Evolutionary conservation across 495 filamentous ascomycete species (phyloP).

Genomic region (Thermochaetoides thermophila): DNA sequence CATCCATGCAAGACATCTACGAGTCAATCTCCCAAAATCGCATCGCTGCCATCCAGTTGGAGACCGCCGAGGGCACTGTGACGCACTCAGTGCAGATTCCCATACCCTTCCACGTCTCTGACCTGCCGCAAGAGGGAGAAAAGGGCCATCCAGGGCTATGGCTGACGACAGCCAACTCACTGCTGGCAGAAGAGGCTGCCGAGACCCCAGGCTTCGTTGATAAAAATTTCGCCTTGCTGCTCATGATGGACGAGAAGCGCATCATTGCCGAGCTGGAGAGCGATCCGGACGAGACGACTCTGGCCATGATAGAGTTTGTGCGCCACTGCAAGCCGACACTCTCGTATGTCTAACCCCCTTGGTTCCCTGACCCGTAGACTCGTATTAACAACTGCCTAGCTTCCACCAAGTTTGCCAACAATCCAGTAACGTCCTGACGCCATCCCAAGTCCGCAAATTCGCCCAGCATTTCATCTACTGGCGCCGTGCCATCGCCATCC

Average conservation of each 20-base stretch:
- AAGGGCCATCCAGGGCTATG: conserved; percentile 58
- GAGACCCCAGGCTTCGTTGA: conserved; percentile 49
- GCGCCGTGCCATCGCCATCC: conserved; percentile 82
- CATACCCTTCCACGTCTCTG: conserved; percentile 56
- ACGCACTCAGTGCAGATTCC: conserved; percentile 79
- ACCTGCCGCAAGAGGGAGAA: conserved; percentile 52
- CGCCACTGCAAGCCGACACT: conserved; percentile 69
- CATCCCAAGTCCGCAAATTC: conserved; percentile 66
- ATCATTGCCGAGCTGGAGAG: conserved; percentile 72
- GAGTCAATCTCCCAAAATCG: conserved; percentile 64
- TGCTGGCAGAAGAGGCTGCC: conserved; percentile 48
- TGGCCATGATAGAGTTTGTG: conserved; percentile 69
- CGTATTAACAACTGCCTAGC: conserved; percentile 11
- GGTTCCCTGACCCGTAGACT: neutral
- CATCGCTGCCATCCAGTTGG: conserved; percentile 49
- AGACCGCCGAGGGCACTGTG: conserved; percentile 30
- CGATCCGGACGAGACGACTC: conserved; percentile 54
- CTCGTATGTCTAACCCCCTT: conserved; percentile 31
- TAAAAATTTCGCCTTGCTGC: conserved; percentile 72
- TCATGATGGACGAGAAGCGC: conserved; percentile 69
- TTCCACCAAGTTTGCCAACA: conserved; percentile 63
- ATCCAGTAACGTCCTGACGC: conserved; percentile 48
- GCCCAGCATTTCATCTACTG: conserved; percentile 90
- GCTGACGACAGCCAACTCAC: conserved; percentile 72
- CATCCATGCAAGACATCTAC: conserved; percentile 67